A percentile compares a stretch with the other conserved stretches of the same genome.
phyloP scores from a whole-genome alignment of 495 filamentous ascomycete genomes.

The Friedmanniomyces endolithicus region DNA sequence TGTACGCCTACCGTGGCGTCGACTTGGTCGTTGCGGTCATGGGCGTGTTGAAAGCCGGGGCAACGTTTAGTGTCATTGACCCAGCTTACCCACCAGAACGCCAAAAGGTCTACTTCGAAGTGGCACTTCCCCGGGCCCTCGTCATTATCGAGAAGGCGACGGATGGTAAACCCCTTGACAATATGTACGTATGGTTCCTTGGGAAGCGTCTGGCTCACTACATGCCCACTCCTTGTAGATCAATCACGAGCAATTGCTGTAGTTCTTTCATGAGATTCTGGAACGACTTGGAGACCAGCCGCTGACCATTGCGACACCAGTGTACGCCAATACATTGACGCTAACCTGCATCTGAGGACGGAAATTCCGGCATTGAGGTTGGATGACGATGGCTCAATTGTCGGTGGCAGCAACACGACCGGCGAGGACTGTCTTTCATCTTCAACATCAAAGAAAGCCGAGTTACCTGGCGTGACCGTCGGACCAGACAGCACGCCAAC shows the following conservation, averaged over 20 bases:
- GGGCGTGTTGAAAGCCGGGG: constrained; percentile 52
- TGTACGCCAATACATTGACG: constrained; percentile 59
- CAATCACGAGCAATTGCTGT: too few species aligned
- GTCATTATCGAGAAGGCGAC: constrained; percentile 69
- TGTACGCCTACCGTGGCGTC: constrained; percentile 71
- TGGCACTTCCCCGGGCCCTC: constrained; percentile 67
- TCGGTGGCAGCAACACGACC: constrained; percentile 52
- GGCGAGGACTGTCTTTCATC: constrained; percentile 52
- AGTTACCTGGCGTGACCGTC: constrained; percentile 61
- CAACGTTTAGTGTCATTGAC: constrained; percentile 74
- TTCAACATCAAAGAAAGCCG: constrained; percentile 39
- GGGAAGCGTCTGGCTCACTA: too few species aligned
- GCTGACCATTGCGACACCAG: constrained; percentile 25
- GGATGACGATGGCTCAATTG: constrained; percentile 57
- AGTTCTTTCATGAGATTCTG: too few species aligned
- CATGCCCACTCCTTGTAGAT: too few species aligned
- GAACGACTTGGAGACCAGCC: background rate
- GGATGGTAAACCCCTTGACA: background rate
- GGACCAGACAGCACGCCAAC: constrained; percentile 83
- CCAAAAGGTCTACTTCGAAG: constrained; percentile 84
- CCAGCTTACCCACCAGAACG: constrained; percentile 77
- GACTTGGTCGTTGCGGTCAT: constrained; percentile 55
- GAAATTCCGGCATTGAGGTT: constrained; percentile 68
- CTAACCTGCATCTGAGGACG: constrained; percentile 58
- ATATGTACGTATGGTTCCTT: background rate